Percentiles rank a stretch among this genome's conserved stretches.
Conservation (phyloP, 1,284 basidiomycete species). For the Ceratorhiza oryzae-sativae region DNA sequence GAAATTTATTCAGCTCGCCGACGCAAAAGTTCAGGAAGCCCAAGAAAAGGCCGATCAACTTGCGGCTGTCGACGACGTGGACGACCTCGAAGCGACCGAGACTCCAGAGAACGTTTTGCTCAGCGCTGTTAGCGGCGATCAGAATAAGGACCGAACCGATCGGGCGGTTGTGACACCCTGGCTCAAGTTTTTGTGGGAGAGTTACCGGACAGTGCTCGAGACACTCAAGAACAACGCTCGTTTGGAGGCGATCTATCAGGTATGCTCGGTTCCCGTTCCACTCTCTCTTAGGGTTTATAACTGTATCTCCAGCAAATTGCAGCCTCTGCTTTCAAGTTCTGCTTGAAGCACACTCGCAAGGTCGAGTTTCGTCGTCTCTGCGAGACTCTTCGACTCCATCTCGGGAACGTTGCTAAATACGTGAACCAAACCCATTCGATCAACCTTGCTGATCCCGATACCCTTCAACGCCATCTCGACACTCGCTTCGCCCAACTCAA, state of each 20-base stretch:
- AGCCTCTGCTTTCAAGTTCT: constrained; percentile 97
- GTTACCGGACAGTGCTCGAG: constrained; percentile 95
- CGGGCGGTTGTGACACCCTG: constrained; percentile 95
- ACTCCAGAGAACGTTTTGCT: constrained; percentile 91
- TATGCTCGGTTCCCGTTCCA: constrained; percentile 51
- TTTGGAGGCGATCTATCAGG: constrained; percentile 94
- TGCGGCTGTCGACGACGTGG: constrained; percentile 71
- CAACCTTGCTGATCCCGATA: constrained; percentile 96
- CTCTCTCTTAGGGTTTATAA: constrained; percentile 33
- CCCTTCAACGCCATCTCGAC: constrained; percentile 95
- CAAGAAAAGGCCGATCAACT: constrained; percentile 82
- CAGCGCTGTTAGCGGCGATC: constrained; percentile 87
- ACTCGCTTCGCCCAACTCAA: constrained; percentile 98
- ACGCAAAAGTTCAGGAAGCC: constrained; percentile 86
- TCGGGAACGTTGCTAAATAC: constrained; percentile 95
- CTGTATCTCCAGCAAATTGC: constrained; percentile 77
- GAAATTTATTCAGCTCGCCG: constrained; percentile 86
- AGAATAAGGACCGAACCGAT: constrained; percentile 95
- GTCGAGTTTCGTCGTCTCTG: constrained; percentile 98
- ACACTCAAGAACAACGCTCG: constrained; percentile 97
- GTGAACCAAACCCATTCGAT: constrained; percentile 95
- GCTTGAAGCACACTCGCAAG: constrained; percentile 91
- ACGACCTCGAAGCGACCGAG: constrained; percentile 89
- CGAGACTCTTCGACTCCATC: constrained; percentile 94
- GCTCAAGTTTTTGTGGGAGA: constrained; percentile 99